phyloP scores from a whole-genome alignment of 2,329 filamentous ascomycete species.

The Pseudocercospora pini-densiflorae region DNA sequence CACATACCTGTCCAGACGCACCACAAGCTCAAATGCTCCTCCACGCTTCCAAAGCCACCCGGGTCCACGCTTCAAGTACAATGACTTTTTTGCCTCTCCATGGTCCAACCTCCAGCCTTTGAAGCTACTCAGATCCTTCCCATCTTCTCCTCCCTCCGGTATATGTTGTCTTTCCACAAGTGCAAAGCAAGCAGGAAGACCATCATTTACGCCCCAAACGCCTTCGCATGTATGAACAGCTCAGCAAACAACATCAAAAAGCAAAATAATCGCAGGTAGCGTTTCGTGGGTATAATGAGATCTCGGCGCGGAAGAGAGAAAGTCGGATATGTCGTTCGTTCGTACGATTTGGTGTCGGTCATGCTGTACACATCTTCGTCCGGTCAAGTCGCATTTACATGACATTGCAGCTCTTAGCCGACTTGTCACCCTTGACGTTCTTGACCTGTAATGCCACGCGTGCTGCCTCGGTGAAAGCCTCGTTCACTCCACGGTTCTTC shows the following conservation, averaged over 20 bases:
- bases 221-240: conserved; percentile 4
- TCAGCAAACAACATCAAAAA: conserved; percentile 2
- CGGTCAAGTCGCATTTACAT: conserved; percentile 19
- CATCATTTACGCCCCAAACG: not conserved
- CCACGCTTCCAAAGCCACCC: not conserved
- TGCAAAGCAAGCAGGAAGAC: not conserved
- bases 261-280: not conserved
- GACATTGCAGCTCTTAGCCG: conserved; percentile 23
- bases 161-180: not conserved
- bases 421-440: conserved; percentile 53
- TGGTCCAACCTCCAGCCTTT: not conserved
- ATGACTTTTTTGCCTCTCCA: not conserved
- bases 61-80: not conserved
- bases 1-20: not conserved
- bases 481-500: conserved; percentile 96
- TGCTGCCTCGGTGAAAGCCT: conserved; percentile 97
- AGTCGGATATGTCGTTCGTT: conserved; percentile 1
- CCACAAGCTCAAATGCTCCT: not conserved
- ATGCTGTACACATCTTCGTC: not conserved
- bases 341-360: not conserved
- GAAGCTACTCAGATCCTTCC: not conserved
- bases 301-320: not conserved
- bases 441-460: conserved; percentile 77
- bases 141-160: not conserved
- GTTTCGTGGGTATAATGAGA: conserved; percentile 3